Conservation (phyloP, 192 early-diverging fungal species). For the Gamsiella multidivaricata region DNA sequence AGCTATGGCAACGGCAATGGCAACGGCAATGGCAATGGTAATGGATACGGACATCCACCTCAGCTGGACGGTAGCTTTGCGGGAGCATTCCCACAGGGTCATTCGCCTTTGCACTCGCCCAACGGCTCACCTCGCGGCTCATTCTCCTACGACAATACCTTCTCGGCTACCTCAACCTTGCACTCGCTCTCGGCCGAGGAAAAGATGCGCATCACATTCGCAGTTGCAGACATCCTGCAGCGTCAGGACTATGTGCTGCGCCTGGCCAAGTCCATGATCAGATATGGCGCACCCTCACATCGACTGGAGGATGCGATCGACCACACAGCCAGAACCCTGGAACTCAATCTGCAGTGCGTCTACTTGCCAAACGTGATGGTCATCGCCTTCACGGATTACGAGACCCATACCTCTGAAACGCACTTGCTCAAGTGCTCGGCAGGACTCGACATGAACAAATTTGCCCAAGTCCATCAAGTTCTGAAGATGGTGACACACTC, state of each 20-base stretch:
- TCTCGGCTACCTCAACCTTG: conserved; percentile 2
- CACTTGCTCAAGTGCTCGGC: conserved; percentile 74
- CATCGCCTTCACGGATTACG: conserved; percentile 75
- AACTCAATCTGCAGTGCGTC: conserved; percentile 73
- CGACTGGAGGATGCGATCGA: conserved; percentile 68
- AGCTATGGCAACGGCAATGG: neutral
- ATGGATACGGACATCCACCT: neutral
- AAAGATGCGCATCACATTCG: conserved; percentile 65
- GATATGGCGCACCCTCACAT: conserved; percentile 75
- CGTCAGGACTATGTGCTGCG: conserved; percentile 75
- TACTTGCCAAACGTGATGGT: conserved; percentile 80
- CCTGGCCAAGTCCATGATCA: conserved; percentile 71
- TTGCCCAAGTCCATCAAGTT: conserved; percentile 72
- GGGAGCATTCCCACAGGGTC: conserved; percentile 10
- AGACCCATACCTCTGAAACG: conserved; percentile 80
- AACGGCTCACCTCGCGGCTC: conserved; percentile 42
- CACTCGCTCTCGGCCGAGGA: conserved; percentile 57
- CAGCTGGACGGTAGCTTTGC: conserved; percentile 11
- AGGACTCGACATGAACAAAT: conserved; percentile 75
- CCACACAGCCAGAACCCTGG: conserved; percentile 66
- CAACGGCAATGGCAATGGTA: conserved; percentile 1
- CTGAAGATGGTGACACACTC: conserved; percentile 72
- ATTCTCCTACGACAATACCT: conserved; percentile 29
- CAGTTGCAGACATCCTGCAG: conserved; percentile 76
- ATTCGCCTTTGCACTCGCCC: conserved; percentile 37